Evolutionary conservation across 2,329 filamentous ascomycete species (phyloP).

Genomic region (Ascochyta fabae): DNA sequence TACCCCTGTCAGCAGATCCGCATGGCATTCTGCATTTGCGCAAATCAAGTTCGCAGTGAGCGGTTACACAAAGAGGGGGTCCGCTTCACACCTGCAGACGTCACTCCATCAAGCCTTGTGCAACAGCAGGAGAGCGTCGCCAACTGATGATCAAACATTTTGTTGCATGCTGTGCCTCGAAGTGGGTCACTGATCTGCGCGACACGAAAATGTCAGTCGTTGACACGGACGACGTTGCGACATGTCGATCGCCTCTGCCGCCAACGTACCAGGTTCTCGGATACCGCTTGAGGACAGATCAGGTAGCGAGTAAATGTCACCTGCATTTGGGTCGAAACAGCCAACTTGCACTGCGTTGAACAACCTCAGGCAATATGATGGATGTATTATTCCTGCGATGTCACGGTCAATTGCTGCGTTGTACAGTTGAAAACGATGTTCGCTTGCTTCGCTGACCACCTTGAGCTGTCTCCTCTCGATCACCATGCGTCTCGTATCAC

Average conservation of each 20-base stretch:
- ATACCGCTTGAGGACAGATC: slow-evolving; percentile 9
- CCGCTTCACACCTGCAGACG: neutral
- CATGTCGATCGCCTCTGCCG: slow-evolving; percentile 15
- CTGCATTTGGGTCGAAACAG: neutral
- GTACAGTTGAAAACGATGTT: neutral
- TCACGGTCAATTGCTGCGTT: neutral
- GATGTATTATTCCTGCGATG: neutral
- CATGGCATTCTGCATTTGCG: slow-evolving; percentile 26
- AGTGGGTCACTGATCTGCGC: slow-evolving; percentile 1
- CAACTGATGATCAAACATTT: slow-evolving; percentile 5
- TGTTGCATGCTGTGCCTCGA: slow-evolving; percentile 7
- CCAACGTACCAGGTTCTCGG: slow-evolving; percentile 18
- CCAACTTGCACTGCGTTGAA: neutral
- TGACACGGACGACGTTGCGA: slow-evolving; percentile 15
- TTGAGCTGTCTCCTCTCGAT: slow-evolving; percentile 17
- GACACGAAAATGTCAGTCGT: slow-evolving; percentile 5
- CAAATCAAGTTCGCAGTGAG: slow-evolving; percentile 25
- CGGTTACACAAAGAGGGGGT: slow-evolving; percentile 9
- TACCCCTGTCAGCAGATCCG: slow-evolving; percentile 32
- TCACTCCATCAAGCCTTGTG: neutral
- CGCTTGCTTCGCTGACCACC: slow-evolving; percentile 5
- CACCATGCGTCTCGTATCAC: slow-evolving; percentile 3
- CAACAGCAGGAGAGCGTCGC: neutral
- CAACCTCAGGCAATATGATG: neutral
- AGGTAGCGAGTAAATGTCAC: neutral